Percentiles rank a stretch among this genome's conserved stretches.
Evolutionary conservation across 1,284 basidiomycete genomes (phyloP).

Genomic region (Moniliophthora roreri): DNA sequence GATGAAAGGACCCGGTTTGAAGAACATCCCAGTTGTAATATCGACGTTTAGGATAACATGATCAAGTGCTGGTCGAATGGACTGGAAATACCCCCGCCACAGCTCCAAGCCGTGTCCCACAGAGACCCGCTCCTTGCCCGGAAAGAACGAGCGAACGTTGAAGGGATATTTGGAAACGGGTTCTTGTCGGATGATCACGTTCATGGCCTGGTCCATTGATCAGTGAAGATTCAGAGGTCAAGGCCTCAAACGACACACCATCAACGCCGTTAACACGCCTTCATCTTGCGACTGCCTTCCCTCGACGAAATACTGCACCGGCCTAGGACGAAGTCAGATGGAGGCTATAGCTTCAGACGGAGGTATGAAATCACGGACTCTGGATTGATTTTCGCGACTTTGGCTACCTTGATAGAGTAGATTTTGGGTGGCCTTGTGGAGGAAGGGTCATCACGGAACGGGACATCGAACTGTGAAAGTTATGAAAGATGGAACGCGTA

Average conservation of each 20-base stretch:
- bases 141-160: constrained; percentile 60
- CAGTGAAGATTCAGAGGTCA: constrained; percentile 34
- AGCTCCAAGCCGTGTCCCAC: constrained; percentile 53
- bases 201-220: constrained; percentile 41
- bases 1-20: constrained; percentile 36
- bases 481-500: constrained; percentile 4
- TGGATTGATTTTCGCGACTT: constrained; percentile 46
- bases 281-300: constrained; percentile 56
- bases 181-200: constrained; percentile 60
- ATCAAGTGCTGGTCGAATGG: constrained; percentile 52
- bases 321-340: constrained; percentile 38
- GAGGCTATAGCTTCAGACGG: no score
- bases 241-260: constrained; percentile 35
- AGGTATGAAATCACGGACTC: constrained; percentile 36
- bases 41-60: constrained; percentile 60
- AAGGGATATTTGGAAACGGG: constrained; percentile 55
- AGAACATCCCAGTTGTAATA: constrained; percentile 61
- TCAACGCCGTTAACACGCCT: constrained; percentile 54
- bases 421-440: constrained; percentile 29
- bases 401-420: constrained; percentile 39
- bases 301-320: constrained; percentile 48
- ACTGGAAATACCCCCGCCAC: constrained; percentile 62
- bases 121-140: constrained; percentile 41
- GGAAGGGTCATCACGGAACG: constrained; percentile 2
- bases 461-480: constrained; percentile 16